Percentiles rank a stretch among this genome's conserved stretches.
phyloP scores from a whole-genome alignment of 164 flowering plant genomes.

The Cinnamomum micranthum region DNA sequence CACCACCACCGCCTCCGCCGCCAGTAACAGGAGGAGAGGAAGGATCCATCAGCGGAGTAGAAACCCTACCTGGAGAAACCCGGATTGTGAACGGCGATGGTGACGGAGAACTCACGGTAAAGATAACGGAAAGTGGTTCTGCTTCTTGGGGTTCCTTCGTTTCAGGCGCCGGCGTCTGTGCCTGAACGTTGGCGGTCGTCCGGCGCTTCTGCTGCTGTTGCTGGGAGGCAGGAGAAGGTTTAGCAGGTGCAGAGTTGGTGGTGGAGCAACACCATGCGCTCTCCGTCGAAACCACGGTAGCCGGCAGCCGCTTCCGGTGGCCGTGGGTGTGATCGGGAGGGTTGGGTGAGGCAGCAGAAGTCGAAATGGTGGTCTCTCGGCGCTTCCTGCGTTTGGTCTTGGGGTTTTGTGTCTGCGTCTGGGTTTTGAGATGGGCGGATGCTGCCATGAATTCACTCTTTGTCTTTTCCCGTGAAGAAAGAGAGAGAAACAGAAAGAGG shows the following conservation, averaged over 20 bases:
- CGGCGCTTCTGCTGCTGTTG: neutral
- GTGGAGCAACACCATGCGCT: constrained; percentile 51
- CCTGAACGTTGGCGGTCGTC: neutral
- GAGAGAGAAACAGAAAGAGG: neutral
- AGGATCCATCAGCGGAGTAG: constrained; percentile 46
- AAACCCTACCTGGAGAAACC: constrained; percentile 38
- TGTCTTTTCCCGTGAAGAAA: constrained; percentile 13
- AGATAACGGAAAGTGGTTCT: constrained; percentile 1
- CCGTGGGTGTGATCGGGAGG: constrained; percentile 2
- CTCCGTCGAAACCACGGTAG: constrained; percentile 39
- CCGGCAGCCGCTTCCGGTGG: constrained; percentile 16
- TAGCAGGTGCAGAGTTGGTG: constrained; percentile 7
- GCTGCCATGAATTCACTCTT: constrained; percentile 27
- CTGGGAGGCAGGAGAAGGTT: constrained; percentile 3
- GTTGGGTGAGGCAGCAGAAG: constrained; percentile 25
- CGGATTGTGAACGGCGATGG: constrained; percentile 31
- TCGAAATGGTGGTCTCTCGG: constrained; percentile 61
- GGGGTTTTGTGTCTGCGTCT: constrained; percentile 21
- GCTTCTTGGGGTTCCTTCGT: neutral
- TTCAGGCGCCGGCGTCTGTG: neutral
- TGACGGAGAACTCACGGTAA: constrained; percentile 9
- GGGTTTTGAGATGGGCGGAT: constrained; percentile 44
- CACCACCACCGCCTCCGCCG: neutral
- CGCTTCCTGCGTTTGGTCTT: constrained; percentile 64
- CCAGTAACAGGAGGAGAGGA: constrained; percentile 15